Evolutionary conservation across 2,329 filamentous ascomycete genomes (phyloP).

Genomic region (Tolypocladium sp.): DNA sequence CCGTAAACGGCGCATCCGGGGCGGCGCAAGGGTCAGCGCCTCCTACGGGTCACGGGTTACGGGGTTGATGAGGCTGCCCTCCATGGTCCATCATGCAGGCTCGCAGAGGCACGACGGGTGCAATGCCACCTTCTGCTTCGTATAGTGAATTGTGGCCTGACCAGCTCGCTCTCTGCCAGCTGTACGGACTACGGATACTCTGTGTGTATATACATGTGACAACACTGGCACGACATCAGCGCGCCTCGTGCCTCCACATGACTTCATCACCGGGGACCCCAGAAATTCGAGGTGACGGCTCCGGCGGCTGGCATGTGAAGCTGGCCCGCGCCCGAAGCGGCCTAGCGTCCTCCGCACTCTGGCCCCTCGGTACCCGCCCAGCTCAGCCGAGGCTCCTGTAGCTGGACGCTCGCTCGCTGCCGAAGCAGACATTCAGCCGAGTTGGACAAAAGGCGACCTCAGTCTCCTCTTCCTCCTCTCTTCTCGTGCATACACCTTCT

Average conservation of each 20-base stretch:
- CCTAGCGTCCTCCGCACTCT: slow-evolving; percentile 14
- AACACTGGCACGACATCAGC: too few relatives aligned
- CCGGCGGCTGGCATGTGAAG: slow-evolving; percentile 18
- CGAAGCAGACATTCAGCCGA: background rate
- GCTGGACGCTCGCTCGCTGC: background rate
- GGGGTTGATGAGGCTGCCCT: too few relatives aligned
- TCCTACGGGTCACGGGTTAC: too few relatives aligned
- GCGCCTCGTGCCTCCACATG: slow-evolving; percentile 11
- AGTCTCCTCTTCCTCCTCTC: slow-evolving; percentile 1
- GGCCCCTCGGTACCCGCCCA: slow-evolving; percentile 15
- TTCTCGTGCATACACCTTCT: background rate
- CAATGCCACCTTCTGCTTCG: too few relatives aligned
- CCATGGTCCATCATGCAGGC: too few relatives aligned
- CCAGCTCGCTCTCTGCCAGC: too few relatives aligned
- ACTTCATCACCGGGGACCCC: slow-evolving; percentile 6
- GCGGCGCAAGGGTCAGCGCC: too few relatives aligned
- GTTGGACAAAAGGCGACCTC: background rate
- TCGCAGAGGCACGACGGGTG: too few relatives aligned
- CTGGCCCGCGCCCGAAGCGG: slow-evolving; percentile 8
- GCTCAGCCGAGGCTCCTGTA: slow-evolving; percentile 7
- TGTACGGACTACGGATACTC: too few relatives aligned
- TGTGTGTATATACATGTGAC: background rate
- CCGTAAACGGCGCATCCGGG: background rate
- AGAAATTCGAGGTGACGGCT: background rate
- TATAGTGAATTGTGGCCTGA: background rate